Percentiles rank a stretch among this genome's conserved stretches.
Conservation (phyloP, 352 stramenopile genomes). For the Globisporangium barbulae region DNA sequence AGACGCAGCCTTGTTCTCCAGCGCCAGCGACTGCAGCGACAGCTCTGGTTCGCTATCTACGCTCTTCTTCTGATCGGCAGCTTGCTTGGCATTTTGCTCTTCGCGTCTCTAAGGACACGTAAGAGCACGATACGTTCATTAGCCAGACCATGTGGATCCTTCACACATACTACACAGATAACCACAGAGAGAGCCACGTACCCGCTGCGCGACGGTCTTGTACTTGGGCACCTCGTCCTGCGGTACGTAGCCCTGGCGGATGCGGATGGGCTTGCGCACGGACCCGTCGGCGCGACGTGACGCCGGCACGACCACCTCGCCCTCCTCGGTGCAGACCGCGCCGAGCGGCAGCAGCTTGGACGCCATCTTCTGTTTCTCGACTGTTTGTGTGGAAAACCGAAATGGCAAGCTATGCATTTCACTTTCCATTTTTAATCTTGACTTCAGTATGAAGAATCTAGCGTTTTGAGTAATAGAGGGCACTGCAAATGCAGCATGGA, state of each 20-base stretch:
- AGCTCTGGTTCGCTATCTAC: conserved; percentile 18
- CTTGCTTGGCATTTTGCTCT: conserved; percentile 7
- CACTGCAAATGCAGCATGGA: neutral
- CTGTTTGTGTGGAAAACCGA: neutral
- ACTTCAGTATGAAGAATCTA: neutral
- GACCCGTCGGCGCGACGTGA: conserved; percentile 68
- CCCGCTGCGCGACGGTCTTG: conserved; percentile 65
- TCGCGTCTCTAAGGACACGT: conserved; percentile 5
- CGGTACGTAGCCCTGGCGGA: conserved; percentile 76
- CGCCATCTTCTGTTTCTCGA: neutral
- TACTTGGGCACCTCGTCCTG: conserved; percentile 83
- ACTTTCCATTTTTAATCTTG: neutral
- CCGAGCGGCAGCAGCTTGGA: conserved; percentile 43
- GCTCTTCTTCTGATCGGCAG: neutral
- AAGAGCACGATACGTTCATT: no score
- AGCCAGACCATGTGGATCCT: no score
- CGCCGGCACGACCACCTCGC: conserved; percentile 61
- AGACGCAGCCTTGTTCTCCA: conserved; percentile 18
- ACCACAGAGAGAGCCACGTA: conserved; percentile 7
- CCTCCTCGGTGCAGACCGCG: conserved; percentile 56
- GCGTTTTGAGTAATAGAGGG: neutral
- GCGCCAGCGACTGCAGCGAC: conserved; percentile 31
- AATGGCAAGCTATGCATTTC: neutral
- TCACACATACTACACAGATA: no score
- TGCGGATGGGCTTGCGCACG: conserved; percentile 73